Percentiles rank a stretch among this genome's conserved stretches.
Conservation (phyloP, 129 eudicot genomes). For the Kitagawia praeruptora region DNA sequence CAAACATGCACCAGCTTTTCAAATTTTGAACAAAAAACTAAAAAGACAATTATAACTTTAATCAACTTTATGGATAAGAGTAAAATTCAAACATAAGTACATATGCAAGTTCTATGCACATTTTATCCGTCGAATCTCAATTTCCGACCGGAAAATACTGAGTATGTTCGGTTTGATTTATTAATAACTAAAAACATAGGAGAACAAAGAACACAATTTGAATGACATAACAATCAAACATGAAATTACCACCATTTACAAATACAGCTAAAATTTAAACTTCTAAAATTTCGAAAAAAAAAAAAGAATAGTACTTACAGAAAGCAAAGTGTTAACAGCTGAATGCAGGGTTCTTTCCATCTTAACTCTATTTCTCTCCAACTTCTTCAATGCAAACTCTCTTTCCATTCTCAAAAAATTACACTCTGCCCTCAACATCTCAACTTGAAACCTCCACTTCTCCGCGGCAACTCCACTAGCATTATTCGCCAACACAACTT, state of each 20-base stretch:
- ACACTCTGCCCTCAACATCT: slow-evolving; percentile 85
- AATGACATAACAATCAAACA: not conserved
- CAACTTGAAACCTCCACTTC: slow-evolving; percentile 87
- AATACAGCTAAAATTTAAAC: not conserved
- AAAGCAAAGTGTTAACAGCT: slow-evolving; percentile 63
- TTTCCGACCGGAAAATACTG: not conserved
- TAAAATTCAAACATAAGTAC: not conserved
- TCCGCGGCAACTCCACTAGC: slow-evolving; percentile 45
- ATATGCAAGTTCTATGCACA: not conserved
- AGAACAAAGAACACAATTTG: not conserved
- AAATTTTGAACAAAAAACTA: not conserved
- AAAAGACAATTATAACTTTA: not conserved
- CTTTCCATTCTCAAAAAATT: slow-evolving; percentile 77
- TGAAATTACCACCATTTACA: not conserved
- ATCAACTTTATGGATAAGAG: not conserved
- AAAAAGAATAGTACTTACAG: slow-evolving; percentile 38
- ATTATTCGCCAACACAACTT: slow-evolving; percentile 25
- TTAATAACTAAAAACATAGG: not conserved
- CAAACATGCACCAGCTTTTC: not conserved
- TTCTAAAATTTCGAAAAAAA: not conserved
- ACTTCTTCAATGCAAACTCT: slow-evolving; percentile 58
- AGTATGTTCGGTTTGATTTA: not conserved
- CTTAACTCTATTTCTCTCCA: slow-evolving; percentile 56
- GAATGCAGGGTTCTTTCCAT: slow-evolving; percentile 53
- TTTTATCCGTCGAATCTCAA: not conserved